Conservation (phyloP, 192 early-diverging fungal species). For the Coemansia sp. region DNA sequence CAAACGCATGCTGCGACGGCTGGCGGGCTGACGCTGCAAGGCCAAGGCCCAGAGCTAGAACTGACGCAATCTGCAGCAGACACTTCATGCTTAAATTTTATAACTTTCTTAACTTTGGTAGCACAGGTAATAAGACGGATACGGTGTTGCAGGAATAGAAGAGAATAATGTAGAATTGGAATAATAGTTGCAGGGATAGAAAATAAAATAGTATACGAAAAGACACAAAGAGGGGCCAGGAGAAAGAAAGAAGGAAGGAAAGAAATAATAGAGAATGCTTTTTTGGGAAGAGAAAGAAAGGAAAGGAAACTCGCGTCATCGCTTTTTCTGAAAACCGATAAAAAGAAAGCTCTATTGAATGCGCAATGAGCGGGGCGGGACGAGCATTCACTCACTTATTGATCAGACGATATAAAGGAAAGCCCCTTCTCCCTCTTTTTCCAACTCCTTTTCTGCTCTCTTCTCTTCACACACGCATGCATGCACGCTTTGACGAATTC, state of each 20-base stretch:
- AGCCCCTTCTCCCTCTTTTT: too few relatives aligned
- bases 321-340: not conserved
- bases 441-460: too few relatives aligned
- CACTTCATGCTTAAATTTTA: not conserved
- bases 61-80: constrained; percentile 1
- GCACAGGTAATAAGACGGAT: too few relatives aligned
- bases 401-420: too few relatives aligned
- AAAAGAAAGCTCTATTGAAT: too few relatives aligned
- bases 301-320: constrained; percentile 1
- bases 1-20: constrained; percentile 24
- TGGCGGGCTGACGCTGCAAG: not conserved
- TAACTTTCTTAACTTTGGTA: too few relatives aligned
- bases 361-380: too few relatives aligned
- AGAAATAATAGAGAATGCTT: not conserved
- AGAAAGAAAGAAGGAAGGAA: constrained; percentile 4
- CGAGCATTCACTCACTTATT: too few relatives aligned
- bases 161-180: not conserved
- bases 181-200: too few relatives aligned
- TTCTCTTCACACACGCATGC: too few relatives aligned
- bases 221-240: not conserved
- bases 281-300: constrained; percentile 9
- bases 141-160: too few relatives aligned
- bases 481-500: too few relatives aligned
- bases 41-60: not conserved
- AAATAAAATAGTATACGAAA: not conserved